Conservation (phyloP, 148 eudicot species). For the Rhododendron williamsianum region DNA sequence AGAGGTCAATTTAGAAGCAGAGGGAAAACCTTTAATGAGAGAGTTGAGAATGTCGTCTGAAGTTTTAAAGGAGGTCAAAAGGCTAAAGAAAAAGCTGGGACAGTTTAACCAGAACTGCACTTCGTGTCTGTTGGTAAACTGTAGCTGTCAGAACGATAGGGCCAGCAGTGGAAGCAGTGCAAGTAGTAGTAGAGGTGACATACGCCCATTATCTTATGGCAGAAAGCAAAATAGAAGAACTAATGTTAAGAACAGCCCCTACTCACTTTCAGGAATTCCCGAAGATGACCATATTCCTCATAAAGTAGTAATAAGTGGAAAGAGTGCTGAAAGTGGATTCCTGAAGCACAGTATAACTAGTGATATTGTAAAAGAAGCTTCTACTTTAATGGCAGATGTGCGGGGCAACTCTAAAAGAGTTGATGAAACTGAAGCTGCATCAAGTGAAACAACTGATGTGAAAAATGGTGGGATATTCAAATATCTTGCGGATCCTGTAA, state of each 20-base stretch:
- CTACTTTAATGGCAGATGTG: slow-evolving; percentile 12
- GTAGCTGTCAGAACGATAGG: slow-evolving; percentile 95
- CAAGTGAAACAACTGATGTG: slow-evolving; percentile 28
- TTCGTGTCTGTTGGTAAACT: slow-evolving; percentile 75
- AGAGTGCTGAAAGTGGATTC: slow-evolving; percentile 10
- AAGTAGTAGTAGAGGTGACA: slow-evolving; percentile 57
- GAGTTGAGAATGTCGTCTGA: slow-evolving; percentile 83
- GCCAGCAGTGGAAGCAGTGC: slow-evolving; percentile 95
- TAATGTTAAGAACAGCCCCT: slow-evolving; percentile 25
- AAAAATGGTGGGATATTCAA: slow-evolving; percentile 88
- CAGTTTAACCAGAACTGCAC: slow-evolving; percentile 63
- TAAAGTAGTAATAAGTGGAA: slow-evolving; percentile 18
- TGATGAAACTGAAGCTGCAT: slow-evolving; percentile 24
- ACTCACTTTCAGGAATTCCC: slow-evolving; percentile 23
- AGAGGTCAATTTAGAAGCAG: slow-evolving; percentile 32
- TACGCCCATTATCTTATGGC: slow-evolving; percentile 31
- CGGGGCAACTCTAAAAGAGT: slow-evolving; percentile 8
- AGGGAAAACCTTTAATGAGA: slow-evolving; percentile 32
- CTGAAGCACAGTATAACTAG: slow-evolving; percentile 16
- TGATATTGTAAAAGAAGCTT: background rate
- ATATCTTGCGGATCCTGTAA: slow-evolving; percentile 50
- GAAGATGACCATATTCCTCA: slow-evolving; percentile 17
- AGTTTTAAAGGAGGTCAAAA: slow-evolving; percentile 74
- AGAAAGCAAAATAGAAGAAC: slow-evolving; percentile 52
- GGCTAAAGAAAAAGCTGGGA: slow-evolving; percentile 82